Percentiles rank a stretch among this genome's conserved stretches.
phyloP scores from a whole-genome alignment of 2,329 filamentous ascomycete genomes.

The Neopestalotiopsis clavispora region DNA sequence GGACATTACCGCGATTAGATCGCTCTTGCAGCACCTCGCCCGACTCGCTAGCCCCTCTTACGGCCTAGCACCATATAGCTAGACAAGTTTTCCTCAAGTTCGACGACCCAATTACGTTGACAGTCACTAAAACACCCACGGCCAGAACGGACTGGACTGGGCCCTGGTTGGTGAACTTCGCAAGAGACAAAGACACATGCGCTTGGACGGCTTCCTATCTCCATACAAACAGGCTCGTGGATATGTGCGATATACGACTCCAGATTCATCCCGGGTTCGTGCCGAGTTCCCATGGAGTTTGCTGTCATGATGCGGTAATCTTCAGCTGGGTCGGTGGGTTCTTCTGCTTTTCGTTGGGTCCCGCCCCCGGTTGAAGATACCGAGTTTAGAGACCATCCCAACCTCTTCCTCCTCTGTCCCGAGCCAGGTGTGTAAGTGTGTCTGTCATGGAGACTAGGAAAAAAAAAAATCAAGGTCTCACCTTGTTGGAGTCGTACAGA shows the following conservation, averaged over 20 bases:
- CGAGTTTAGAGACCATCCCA: background rate
- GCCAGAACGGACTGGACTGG: constrained; percentile 15
- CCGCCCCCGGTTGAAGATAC: background rate
- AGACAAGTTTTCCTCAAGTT: background rate
- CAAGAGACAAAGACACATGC: background rate
- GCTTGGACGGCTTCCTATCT: background rate
- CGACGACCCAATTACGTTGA: constrained; percentile 3
- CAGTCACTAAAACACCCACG: background rate
- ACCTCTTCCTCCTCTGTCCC: background rate
- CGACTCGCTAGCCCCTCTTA: background rate
- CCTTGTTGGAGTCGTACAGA: too few species aligned
- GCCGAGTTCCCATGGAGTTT: background rate
- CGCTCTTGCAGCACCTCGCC: background rate
- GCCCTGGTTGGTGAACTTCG: background rate
- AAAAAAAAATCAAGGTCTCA: too few species aligned
- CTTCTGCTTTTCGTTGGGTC: too few species aligned
- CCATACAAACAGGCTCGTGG: background rate
- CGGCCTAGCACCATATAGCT: background rate
- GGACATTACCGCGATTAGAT: too few species aligned
- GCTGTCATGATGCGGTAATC: background rate
- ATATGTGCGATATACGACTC: background rate
- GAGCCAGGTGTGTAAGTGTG: too few species aligned
- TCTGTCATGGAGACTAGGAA: too few species aligned
- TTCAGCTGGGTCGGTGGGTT: background rate
- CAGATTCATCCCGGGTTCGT: background rate